phyloP scores from a whole-genome alignment of 371 early-diverging fungal species.

The Lichtheimia corymbifera region DNA sequence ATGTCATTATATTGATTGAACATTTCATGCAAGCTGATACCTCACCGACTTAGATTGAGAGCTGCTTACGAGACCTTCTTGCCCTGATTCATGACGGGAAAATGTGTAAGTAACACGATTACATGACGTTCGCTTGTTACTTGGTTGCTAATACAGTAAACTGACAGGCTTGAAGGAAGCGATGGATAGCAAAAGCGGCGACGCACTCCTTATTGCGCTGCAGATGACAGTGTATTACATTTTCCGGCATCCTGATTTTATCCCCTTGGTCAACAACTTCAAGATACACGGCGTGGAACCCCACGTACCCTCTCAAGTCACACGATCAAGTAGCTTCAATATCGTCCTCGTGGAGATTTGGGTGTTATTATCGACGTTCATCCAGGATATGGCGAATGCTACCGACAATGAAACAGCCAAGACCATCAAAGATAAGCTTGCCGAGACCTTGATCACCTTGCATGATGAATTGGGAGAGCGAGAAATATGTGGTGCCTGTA shows the following conservation, averaged over 20 bases:
- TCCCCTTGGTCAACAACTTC: conserved; percentile 48
- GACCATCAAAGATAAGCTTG: conserved; percentile 13
- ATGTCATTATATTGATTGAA: conserved; percentile 2
- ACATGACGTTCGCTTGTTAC: no score
- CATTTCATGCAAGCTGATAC: no score
- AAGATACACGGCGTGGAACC: conserved; percentile 24
- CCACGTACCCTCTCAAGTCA: conserved; percentile 36
- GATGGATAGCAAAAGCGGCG: conserved; percentile 7
- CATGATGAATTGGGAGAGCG: conserved; percentile 71
- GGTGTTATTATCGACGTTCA: conserved; percentile 29
- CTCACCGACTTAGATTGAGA: conserved; percentile 18
- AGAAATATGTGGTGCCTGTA: conserved; percentile 59
- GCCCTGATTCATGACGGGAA: conserved; percentile 6
- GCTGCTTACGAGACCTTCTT: conserved; percentile 13
- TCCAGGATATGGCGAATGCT: conserved; percentile 4
- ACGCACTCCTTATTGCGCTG: conserved; percentile 15
- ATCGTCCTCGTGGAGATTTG: conserved; percentile 30
- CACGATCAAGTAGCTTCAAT: conserved; percentile 33
- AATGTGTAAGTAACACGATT: conserved; percentile 7
- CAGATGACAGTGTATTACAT: conserved; percentile 38
- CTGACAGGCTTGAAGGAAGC: conserved; percentile 10
- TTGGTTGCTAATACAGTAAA: no score
- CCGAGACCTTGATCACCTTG: conserved; percentile 49
- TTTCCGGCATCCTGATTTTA: conserved; percentile 50
- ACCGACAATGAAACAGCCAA: not conserved